These are phyloP conservation scores for Trametes cingulata DNA, from an alignment of 768 basidiomycete genomes.

Conservation along the genomic window DNA sequence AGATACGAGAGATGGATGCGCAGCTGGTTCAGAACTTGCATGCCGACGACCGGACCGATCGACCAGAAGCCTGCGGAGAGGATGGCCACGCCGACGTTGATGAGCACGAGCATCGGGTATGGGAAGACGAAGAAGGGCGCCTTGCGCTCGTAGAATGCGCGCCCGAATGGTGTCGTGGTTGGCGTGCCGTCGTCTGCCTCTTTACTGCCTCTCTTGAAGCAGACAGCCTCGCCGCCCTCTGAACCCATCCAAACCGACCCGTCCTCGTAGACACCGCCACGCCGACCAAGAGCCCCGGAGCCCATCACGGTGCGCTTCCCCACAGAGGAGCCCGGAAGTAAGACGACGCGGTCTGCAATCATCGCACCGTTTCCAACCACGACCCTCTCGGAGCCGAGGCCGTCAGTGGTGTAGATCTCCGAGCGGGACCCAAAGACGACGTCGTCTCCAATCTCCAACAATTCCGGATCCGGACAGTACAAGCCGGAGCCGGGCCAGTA, in stretches of 20 bases:
- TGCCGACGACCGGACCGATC: slow-evolving; percentile 40
- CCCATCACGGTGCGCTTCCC: slow-evolving; percentile 48
- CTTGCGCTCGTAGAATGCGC: slow-evolving; percentile 44
- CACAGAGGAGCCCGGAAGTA: slow-evolving; percentile 45
- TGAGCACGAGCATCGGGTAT: slow-evolving; percentile 37
- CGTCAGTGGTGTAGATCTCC: slow-evolving; percentile 46
- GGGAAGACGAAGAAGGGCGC: slow-evolving; percentile 45
- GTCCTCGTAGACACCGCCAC: slow-evolving; percentile 42
- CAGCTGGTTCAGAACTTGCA: slow-evolving; percentile 41
- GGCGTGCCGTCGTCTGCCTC: slow-evolving; percentile 13
- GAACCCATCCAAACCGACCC: slow-evolving; percentile 51
- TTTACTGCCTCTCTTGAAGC: slow-evolving; percentile 19
- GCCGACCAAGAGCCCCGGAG: slow-evolving; percentile 45
- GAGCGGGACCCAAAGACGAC: slow-evolving; percentile 51
- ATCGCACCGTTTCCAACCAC: slow-evolving; percentile 46
- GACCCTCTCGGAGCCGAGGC: slow-evolving; percentile 42
- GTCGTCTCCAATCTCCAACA: slow-evolving; percentile 50
- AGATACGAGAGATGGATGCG: slow-evolving; percentile 36
- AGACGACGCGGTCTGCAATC: slow-evolving; percentile 52
- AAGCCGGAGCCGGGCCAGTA: slow-evolving; percentile 53
- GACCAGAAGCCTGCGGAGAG: slow-evolving; percentile 46
- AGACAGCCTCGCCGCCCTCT: slow-evolving; percentile 41
- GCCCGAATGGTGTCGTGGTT: slow-evolving; percentile 43
- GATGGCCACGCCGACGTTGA: slow-evolving; percentile 42
- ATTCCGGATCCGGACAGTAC: slow-evolving; percentile 48